Base-by-base conservation (phyloP, 345 rosid genomes). In the Populus tremula region DNA sequence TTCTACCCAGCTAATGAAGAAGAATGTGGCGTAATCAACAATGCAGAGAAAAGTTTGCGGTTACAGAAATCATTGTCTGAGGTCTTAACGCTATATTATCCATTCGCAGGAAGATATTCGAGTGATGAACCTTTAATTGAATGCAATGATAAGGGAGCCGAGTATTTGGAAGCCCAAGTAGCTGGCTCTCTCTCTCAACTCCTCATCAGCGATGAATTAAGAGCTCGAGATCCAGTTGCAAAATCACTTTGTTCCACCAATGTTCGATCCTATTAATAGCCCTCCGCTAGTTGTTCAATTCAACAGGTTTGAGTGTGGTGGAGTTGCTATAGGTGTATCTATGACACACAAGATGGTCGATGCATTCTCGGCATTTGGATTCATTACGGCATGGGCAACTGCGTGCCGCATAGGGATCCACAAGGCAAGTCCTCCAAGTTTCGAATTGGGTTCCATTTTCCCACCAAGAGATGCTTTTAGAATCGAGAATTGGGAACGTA, bases 271-370 rank as follows among this genome's bases (percentile, higher is more conserved):
- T 12, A 35, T 1, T 75, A 72, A 14, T 18, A 72, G 16, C 29
- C 73, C 21, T 5, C 36, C n/a, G 10, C 61, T 65, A 0, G 2
- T 33, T 10, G 29, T 75, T 43, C 88, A 85, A 53, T 39, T 83
- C 39, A 85, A 35, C 72, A 6, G 54, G 13, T 85, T 85, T 20
- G 74, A 64, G 0, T 82, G 86, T 53, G 86, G 84, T 1, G 84
- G 84, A 4, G 3, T 72, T 5, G 82, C 76, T 1, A 9, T 85
- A 8, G 71, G 66, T 20, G 3, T 83, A 12, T 76, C 78, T n/a
- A 1, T 82, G 29, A 74, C 76, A 20, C 85, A 82, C 70, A 74
- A 70, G 76, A 20, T 75, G 3, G 79, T 76, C 5, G 85, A 82
- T 17, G 85, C 68, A 18, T 50, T 75, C 23, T 69, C 85, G 0